Base-by-base conservation (phyloP, 2,329 filamentous ascomycete species). In the Didymella exigua region DNA sequence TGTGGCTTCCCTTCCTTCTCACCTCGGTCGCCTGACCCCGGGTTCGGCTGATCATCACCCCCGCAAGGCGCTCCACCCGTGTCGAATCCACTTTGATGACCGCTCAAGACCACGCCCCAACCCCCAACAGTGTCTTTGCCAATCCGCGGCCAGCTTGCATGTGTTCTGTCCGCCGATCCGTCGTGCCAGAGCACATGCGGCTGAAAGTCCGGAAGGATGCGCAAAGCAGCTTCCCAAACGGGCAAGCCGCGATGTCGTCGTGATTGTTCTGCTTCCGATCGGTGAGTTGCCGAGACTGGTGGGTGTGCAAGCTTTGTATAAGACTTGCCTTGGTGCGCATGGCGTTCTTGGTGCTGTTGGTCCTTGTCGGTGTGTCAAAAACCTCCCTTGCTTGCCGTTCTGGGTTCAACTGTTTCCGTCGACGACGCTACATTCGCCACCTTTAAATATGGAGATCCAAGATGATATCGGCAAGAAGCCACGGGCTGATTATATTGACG, bases 401-500 rank as follows among this genome's bases (percentile, higher is more conserved):
- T 29, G 2, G 11, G 9, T 27, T 30, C 27, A 2, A 8, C 3
- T 34, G 31, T 34, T 47, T 13, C 13, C 36, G 19, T 27, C 30
- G 13, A 34, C 23, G 18, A 3, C 19, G 16, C n/a, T n/a, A n/a
- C 21, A 13, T 11, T 30, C 31, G n/a, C 27, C 33, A 40, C 7
- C 26, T 11, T 27, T 46, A 56, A 56, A 29, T 24, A 70, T 69
- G 66, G 60, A 60, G 9, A 65, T 56, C 34, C 45, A 55, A 18
- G 30, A 50, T 3, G 63, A 61, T 5, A 23, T 54, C 16, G 67
- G 68, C 37, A 54, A 52, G 26, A 71, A 73, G 49, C 46, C 54
- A 24, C 52, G 45, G 2, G 52, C 54, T 13, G 67, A 72, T 23
- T 62, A 58, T 11, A 56, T 69, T 11, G 63, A 72, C 23, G 68